Evolutionary conservation across 371 early-diverging fungal species (phyloP), one percentile per base, ranked within the genome.

Genomic region (Mortierella sp.): DNA sequence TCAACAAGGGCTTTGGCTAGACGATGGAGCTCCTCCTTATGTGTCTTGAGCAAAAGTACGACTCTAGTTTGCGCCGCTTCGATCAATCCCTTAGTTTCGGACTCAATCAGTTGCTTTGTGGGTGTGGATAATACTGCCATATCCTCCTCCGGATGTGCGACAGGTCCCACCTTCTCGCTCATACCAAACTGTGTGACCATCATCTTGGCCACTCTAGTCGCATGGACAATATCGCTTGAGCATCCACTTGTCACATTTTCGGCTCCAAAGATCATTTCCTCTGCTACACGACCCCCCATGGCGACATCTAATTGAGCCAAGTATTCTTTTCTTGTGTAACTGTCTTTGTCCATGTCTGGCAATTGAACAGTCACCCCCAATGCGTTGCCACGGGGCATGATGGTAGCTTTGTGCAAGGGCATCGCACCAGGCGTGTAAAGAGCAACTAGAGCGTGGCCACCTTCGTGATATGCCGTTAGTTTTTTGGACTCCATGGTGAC

Each of bases 401-500:
- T 96, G 3, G 98, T 98, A 3, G 98, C 99, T 81, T 99, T 99
- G 86, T 98, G 98, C 64, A 99, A 81, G n/a, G 98, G 97, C 89
- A 94, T 90, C 9, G 99, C 97, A 6, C 97, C 97, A 8, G 92
- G 90, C n/a, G 98, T 98, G 85, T 93, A 96, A 70, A 96, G 89
- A 4, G 98, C 98, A 4, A 96, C 97, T 40, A 99, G 85, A 0
- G 99, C 94, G 83, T 99, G 99, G 0, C 99, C 99, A 37, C 97
- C 98, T 84, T 99, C 99, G 79, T 99, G 99, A 76, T 97, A 99
- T 1, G 99, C 98, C 3, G 98, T 98, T 37, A 95, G 80, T 29
- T 87, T 86, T 73, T 95, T 96, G 76, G 88, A 91, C 60, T 96
- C 93, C 32, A 94, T 95, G 1, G 96, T 94, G 60, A 98, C 93